Evolutionary conservation across 192 early-diverging fungal genomes (phyloP).

Genomic region (Coemansia sp.): DNA sequence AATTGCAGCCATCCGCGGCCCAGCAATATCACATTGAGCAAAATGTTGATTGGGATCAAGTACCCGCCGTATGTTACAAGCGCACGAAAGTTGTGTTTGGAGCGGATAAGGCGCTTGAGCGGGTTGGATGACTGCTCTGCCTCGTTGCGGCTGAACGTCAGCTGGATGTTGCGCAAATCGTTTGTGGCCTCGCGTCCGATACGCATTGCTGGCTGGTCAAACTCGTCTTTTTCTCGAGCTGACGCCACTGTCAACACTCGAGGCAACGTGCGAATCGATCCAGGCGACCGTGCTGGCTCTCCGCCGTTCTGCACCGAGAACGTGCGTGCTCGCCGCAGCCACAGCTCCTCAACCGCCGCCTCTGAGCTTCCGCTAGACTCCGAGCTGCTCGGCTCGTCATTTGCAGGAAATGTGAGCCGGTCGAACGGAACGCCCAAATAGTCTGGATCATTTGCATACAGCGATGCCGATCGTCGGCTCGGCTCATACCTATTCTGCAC

Average conservation of each 20-base stretch:
- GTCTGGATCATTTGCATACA: not conserved
- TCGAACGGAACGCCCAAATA: not conserved
- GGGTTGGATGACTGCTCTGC: slow-evolving; percentile 6
- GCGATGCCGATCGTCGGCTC: not conserved
- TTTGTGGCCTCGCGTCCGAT: slow-evolving; percentile 42
- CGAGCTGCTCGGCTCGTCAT: slow-evolving; percentile 10
- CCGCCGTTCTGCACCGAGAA: slow-evolving; percentile 16
- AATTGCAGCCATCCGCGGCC: slow-evolving; percentile 52
- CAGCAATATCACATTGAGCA: slow-evolving; percentile 52
- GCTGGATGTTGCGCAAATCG: slow-evolving; percentile 49
- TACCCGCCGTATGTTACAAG: slow-evolving; percentile 53
- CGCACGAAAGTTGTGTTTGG: slow-evolving; percentile 53
- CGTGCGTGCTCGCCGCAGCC: slow-evolving; percentile 36
- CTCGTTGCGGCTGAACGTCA: slow-evolving; percentile 32
- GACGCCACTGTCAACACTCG: slow-evolving; percentile 29
- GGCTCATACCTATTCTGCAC: not conserved
- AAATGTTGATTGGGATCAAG: slow-evolving; percentile 49
- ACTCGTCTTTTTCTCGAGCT: slow-evolving; percentile 26
- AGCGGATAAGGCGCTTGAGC: slow-evolving; percentile 41
- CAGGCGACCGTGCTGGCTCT: slow-evolving; percentile 1
- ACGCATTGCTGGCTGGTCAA: slow-evolving; percentile 38
- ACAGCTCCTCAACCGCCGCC: slow-evolving; percentile 20
- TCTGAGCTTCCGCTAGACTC: slow-evolving; percentile 6
- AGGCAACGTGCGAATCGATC: slow-evolving; percentile 22
- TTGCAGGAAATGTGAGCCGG: not conserved